phyloP scores from a whole-genome alignment of 2,329 filamentous ascomycete species.

The Venturia asperata region DNA sequence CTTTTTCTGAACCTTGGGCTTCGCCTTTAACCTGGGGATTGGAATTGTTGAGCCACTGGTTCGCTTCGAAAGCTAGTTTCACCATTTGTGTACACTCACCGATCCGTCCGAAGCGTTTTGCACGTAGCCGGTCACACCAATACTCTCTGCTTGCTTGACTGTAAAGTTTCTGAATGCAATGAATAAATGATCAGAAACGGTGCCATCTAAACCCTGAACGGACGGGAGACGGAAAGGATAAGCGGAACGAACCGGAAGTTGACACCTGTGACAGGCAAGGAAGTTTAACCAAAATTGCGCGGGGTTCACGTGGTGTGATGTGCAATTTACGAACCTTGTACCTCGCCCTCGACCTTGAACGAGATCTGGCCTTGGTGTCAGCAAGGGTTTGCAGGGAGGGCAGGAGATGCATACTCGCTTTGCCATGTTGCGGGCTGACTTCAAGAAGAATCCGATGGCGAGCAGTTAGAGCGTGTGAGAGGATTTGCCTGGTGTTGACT shows the following conservation, averaged over 20 bases:
- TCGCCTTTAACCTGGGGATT: constrained; percentile 71
- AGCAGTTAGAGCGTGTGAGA: background rate
- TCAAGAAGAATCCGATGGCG: background rate
- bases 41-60: background rate
- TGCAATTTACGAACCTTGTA: constrained; percentile 34
- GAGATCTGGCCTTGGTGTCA: constrained; percentile 33
- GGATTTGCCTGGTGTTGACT: background rate
- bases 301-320: background rate
- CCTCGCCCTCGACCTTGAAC: constrained; percentile 41
- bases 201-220: too few relatives aligned
- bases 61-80: background rate
- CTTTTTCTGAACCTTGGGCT: constrained; percentile 65
- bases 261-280: constrained; percentile 31
- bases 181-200: background rate
- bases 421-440: background rate
- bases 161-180: constrained; percentile 33
- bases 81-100: constrained; percentile 26
- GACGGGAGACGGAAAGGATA: too few relatives aligned
- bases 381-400: background rate
- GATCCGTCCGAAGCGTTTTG: constrained; percentile 41
- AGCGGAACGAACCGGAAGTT: constrained; percentile 40
- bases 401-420: background rate
- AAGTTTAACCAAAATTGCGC: background rate
- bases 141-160: constrained; percentile 36
- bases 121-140: constrained; percentile 42